These are phyloP conservation scores for Dissophora ornata DNA, from an alignment of 192 early-diverging fungal species.

Conservation along the genomic window DNA sequence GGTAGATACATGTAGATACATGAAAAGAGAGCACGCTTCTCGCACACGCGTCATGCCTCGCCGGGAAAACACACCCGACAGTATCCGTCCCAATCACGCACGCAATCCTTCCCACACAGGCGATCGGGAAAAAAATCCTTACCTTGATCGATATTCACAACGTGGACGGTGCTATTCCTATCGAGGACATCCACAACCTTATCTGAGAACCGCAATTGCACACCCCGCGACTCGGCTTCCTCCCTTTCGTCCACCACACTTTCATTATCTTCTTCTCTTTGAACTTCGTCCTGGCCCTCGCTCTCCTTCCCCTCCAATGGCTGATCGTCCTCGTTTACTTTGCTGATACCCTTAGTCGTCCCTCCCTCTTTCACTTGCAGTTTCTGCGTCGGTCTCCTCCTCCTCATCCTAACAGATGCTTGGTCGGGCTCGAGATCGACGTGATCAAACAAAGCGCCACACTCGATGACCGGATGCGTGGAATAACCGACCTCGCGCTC, in stretches of 20 bases:
- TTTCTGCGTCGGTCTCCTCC: not conserved
- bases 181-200: conserved; percentile 64
- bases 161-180: conserved; percentile 61
- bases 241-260: conserved; percentile 12
- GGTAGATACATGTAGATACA: too few species aligned
- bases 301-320: too few species aligned
- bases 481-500: conserved; percentile 41
- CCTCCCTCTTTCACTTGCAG: not conserved
- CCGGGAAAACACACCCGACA: too few species aligned
- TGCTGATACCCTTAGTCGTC: too few species aligned
- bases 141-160: conserved; percentile 63
- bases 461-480: conserved; percentile 47
- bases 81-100: too few species aligned
- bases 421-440: conserved; percentile 9
- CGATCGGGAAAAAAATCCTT: conserved; percentile 1
- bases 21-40: too few species aligned
- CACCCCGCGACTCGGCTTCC: conserved; percentile 41
- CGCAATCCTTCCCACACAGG: conserved; percentile 1
- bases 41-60: too few species aligned
- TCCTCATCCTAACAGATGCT: not conserved
- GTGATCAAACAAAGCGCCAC: conserved; percentile 61
- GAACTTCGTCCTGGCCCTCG: not conserved
- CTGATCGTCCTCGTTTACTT: not conserved
- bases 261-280: not conserved
- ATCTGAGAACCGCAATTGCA: conserved; percentile 64